phyloP scores from a whole-genome alignment of 805 yeast genomes.

The Candida montana region DNA sequence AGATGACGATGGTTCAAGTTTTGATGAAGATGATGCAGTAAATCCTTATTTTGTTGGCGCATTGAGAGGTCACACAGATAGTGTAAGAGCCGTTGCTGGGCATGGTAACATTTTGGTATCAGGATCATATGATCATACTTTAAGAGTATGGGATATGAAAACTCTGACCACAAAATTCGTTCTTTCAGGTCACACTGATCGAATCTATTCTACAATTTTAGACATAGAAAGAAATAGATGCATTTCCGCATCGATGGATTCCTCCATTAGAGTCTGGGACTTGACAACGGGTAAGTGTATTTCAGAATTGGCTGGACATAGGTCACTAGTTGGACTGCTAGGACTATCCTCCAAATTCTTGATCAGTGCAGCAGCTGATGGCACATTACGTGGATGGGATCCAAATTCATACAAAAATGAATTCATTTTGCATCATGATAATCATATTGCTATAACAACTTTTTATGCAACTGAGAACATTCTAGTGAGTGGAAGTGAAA shows the following conservation, averaged over 20 bases:
- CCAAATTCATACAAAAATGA: conserved; percentile 66
- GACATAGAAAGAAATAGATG: conserved; percentile 75
- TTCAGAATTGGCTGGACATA: conserved; percentile 77
- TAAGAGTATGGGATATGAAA: conserved; percentile 87
- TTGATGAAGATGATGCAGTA: conserved; percentile 29
- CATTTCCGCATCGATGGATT: conserved; percentile 88
- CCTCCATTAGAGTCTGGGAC: conserved; percentile 87
- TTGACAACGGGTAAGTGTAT: conserved; percentile 66
- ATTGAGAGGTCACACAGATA: conserved; percentile 67
- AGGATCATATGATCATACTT: conserved; percentile 86
- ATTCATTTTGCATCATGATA: conserved; percentile 62
- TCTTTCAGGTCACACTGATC: conserved; percentile 77
- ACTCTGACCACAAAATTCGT: conserved; percentile 69
- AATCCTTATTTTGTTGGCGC: conserved; percentile 65
- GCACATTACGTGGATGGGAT: conserved; percentile 89
- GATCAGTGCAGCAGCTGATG: conserved; percentile 95
- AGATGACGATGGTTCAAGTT: conserved; percentile 25
- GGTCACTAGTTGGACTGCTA: conserved; percentile 82
- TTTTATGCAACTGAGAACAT: conserved; percentile 83
- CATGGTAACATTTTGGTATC: conserved; percentile 77
- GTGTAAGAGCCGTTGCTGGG: conserved; percentile 86
- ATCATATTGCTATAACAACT: conserved; percentile 89
- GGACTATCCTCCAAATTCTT: conserved; percentile 70
- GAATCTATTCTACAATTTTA: conserved; percentile 83
- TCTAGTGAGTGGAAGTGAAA: conserved; percentile 84